Percentiles rank a stretch among this genome's conserved stretches.
These are phyloP conservation scores for Oenanthe sinensis DNA, from an alignment of 129 eudicot species.

Conservation along the genomic window DNA sequence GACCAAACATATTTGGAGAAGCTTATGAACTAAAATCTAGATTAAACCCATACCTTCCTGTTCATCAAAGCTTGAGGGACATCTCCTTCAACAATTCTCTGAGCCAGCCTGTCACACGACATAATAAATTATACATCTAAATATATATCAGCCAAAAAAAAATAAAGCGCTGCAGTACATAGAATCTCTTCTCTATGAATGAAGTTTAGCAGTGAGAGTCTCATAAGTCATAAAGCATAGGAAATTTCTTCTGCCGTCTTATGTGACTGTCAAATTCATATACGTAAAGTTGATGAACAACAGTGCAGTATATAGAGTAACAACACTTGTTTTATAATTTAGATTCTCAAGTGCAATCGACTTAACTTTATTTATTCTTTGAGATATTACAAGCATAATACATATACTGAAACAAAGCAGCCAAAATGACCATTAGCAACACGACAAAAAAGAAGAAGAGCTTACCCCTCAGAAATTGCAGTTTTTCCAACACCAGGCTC, in stretches of 20 bases:
- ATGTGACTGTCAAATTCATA: neutral
- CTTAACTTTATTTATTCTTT: neutral
- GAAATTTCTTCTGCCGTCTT: neutral
- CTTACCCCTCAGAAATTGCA: slow-evolving; percentile 96
- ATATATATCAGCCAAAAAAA: neutral
- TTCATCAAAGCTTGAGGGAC: slow-evolving; percentile 98
- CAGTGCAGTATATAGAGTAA: neutral
- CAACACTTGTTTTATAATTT: neutral
- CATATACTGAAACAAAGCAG: neutral
- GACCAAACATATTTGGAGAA: neutral
- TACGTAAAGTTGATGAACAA: neutral
- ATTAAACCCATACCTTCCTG: slow-evolving; percentile 47
- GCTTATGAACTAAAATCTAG: neutral
- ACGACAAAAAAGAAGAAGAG: neutral
- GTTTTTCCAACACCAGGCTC: slow-evolving; percentile 99
- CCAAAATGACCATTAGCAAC: neutral
- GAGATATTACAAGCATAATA: neutral
- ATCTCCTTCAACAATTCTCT: slow-evolving; percentile 96
- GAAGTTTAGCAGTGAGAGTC: neutral
- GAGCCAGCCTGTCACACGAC: slow-evolving; percentile 69
- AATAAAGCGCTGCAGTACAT: neutral
- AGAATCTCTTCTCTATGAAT: neutral
- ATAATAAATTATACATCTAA: neutral
- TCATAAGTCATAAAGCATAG: neutral
- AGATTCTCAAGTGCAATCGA: neutral